Percentiles rank a stretch among this genome's conserved stretches.
Evolutionary conservation across 345 rosid species (phyloP).

Genomic region (Geranium rotundifolium): DNA sequence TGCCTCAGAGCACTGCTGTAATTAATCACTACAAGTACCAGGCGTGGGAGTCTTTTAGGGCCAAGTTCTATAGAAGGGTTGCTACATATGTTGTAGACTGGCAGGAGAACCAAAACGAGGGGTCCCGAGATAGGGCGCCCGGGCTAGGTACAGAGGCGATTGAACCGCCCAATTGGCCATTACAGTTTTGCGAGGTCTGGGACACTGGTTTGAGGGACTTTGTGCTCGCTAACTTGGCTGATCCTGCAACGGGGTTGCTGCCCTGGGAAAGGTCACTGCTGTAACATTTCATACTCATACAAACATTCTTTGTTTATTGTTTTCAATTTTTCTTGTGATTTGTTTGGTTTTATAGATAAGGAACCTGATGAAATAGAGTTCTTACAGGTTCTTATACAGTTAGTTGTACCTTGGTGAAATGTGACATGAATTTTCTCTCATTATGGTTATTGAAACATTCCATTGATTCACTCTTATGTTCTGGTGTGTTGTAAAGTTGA

Average conservation of each 20-base stretch:
- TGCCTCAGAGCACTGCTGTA: constrained; percentile 50
- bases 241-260: constrained; percentile 47
- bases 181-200: constrained; percentile 87
- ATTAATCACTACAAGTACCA: constrained; percentile 97
- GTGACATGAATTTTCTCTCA: too few species aligned
- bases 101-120: constrained; percentile 80
- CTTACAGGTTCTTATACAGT: constrained; percentile 22
- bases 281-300: constrained; percentile 9
- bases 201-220: constrained; percentile 85
- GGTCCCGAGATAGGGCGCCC: constrained; percentile 91
- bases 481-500: too few species aligned
- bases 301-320: constrained; percentile 19
- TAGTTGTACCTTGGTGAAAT: constrained; percentile 17
- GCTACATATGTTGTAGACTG: constrained; percentile 92
- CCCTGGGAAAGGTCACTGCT: constrained; percentile 67
- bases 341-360: constrained; percentile 3
- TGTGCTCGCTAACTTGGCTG: constrained; percentile 62
- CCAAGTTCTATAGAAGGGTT: constrained; percentile 86
- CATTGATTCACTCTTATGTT: neutral
- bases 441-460: neutral
- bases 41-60: constrained; percentile 82
- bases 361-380: constrained; percentile 8
- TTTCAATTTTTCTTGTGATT: constrained; percentile 7
- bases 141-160: constrained; percentile 86
- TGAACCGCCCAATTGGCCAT: constrained; percentile 72